phyloP scores from a whole-genome alignment of 2,329 filamentous ascomycete genomes.

The Rachicladosporium sp. region DNA sequence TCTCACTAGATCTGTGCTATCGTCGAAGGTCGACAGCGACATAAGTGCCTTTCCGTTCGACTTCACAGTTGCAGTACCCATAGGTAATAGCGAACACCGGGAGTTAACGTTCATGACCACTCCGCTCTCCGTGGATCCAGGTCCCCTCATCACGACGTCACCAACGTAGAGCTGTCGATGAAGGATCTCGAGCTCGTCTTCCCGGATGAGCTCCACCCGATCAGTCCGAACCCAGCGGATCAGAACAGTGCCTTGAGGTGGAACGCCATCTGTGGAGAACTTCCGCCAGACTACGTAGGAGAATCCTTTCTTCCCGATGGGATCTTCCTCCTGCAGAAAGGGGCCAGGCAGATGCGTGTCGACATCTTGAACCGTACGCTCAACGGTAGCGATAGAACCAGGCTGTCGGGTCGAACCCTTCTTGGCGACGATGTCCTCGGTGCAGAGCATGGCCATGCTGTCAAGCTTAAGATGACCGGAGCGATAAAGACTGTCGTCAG shows the following conservation, averaged over 20 bases:
- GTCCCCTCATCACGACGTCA: constrained; percentile 40
- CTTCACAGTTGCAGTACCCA: constrained; percentile 8
- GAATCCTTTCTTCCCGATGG: constrained; percentile 15
- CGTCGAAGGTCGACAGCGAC: constrained; percentile 2
- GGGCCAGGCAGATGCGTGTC: constrained; percentile 35
- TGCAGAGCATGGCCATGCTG: constrained; percentile 1
- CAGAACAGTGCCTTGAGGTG: constrained; percentile 40
- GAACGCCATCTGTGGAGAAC: constrained; percentile 34
- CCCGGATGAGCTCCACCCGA: constrained; percentile 28
- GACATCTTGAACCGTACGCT: constrained; percentile 31
- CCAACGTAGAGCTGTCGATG: constrained; percentile 44
- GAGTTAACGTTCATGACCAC: constrained; percentile 39
- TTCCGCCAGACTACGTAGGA: constrained; percentile 25
- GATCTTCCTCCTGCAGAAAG: constrained; percentile 16
- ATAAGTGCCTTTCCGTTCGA: constrained; percentile 3
- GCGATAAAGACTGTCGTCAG: no score
- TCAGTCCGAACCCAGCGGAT: constrained; percentile 36
- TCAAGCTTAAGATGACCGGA: no score
- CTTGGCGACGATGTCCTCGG: constrained; percentile 18
- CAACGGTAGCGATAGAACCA: constrained; percentile 30
- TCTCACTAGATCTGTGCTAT: constrained; percentile 1
- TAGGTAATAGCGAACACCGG: constrained; percentile 31
- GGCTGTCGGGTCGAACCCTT: constrained; percentile 7
- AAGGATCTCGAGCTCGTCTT: constrained; percentile 36
- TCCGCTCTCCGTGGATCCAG: constrained; percentile 39